Base-by-base conservation (phyloP, 1,284 basidiomycete genomes). In the Apiotrichum gracile region DNA sequence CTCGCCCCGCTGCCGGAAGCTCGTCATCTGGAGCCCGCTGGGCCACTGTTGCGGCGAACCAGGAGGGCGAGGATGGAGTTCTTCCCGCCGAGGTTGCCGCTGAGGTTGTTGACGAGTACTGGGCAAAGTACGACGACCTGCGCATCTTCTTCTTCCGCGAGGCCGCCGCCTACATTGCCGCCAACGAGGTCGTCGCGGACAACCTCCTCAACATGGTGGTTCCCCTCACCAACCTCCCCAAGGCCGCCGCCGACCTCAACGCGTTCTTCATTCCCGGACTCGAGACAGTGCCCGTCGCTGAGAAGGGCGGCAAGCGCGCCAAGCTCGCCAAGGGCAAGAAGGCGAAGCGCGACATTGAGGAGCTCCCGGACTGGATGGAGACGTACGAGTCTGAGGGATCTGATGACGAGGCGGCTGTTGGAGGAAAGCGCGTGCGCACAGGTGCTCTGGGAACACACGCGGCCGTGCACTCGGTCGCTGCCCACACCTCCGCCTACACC, bases 131-230 rank as follows among this genome's bases (percentile, higher is more conserved):
- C 61, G 77, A 81, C 63, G 96, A 97, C 69, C 79, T 97, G 25
- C 84, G 93, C 54, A 96, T 88, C 85, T 90, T 88, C 72, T 96
- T 96, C 76, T 81, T 97, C 55, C 83, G 87, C 35, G 91, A 96
- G 65, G 79, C 87, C 26, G 82, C 81, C 86, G 46, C 48, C 0
- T 29, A 41, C 46, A 38, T 59, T 3, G 41, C 51, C 1, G 49
- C 49, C 6, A 22, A 35, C 12, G 48, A 47, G 21, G 33, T 41
- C 5, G 33, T 59, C 49, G 83, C 76, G 34, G 49, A 78, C 31
- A 93, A 92, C 73, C 73, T 91, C 2, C 79, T 97, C 33, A 79
- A 81, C 8, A 79, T 92, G 52, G 80, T 98, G 25, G 85, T 91
- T 63, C 81, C 80, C 16, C 77, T 97, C 29, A 83, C 79, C 26